These are phyloP conservation scores for Przewalskia tangutica DNA, from an alignment of 257 asterid genomes.

Conservation along the genomic window DNA sequence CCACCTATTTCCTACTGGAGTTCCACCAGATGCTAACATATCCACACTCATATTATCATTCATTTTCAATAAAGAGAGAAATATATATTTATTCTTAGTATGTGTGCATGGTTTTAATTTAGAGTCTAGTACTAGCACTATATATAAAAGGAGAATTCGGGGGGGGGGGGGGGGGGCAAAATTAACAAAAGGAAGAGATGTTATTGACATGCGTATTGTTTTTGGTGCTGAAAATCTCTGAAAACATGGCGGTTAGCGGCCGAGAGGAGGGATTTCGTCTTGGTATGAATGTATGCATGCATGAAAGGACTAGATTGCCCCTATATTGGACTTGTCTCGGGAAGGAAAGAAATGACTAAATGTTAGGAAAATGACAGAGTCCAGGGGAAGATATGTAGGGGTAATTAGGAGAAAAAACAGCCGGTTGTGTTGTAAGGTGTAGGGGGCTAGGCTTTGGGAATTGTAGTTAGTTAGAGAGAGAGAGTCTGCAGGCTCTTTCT, in stretches of 20 bases:
- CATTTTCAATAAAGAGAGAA: slow-evolving; percentile 18
- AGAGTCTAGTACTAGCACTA: too few species aligned
- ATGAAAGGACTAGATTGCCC: slow-evolving; percentile 43
- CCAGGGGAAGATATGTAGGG: slow-evolving; percentile 22
- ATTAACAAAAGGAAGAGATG: neutral
- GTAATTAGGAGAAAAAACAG: slow-evolving; percentile 39
- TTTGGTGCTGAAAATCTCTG: slow-evolving; percentile 74
- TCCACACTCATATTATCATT: slow-evolving; percentile 18
- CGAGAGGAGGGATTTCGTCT: slow-evolving; percentile 22
- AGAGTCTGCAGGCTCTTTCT: slow-evolving; percentile 7
- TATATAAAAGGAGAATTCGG: neutral
- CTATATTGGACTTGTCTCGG: slow-evolving; percentile 43
- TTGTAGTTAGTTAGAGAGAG: slow-evolving; percentile 22
- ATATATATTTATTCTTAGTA: neutral
- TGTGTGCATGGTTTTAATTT: neutral
- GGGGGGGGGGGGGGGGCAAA: neutral
- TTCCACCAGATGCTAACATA: slow-evolving; percentile 14
- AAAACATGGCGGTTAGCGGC: slow-evolving; percentile 83
- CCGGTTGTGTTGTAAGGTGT: slow-evolving; percentile 45
- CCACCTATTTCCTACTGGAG: slow-evolving; percentile 54
- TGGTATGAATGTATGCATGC: slow-evolving; percentile 21
- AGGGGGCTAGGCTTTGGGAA: slow-evolving; percentile 82
- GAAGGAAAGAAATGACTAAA: slow-evolving; percentile 37
- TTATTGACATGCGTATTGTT: slow-evolving; percentile 76
- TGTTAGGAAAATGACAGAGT: slow-evolving; percentile 1